Evolutionary conservation across 1,139 yeast species (phyloP).

Genomic region (Candida sp.): DNA sequence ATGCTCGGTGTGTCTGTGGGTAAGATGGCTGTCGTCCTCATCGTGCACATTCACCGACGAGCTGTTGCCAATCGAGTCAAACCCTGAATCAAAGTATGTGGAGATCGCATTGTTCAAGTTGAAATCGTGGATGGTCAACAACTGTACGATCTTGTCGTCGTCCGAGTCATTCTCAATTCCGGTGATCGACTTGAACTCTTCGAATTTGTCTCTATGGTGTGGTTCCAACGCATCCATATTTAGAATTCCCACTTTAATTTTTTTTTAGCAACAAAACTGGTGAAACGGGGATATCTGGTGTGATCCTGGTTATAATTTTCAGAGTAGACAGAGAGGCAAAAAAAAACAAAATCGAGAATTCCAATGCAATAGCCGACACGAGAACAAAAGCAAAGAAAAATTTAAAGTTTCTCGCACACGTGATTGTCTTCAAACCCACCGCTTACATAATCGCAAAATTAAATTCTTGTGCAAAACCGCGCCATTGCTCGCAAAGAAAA

Average conservation of each 20-base stretch:
- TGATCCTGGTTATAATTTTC: not conserved
- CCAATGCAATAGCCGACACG: not conserved
- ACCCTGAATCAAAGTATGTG: constrained; percentile 55
- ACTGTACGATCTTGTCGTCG: constrained; percentile 34
- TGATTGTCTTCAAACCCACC: not conserved
- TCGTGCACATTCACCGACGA: constrained; percentile 21
- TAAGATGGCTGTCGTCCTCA: constrained; percentile 8
- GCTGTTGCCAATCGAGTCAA: constrained; percentile 25
- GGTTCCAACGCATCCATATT: constrained; percentile 5
- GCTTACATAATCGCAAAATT: not conserved
- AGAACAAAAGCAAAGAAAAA: not conserved
- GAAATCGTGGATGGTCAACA: constrained; percentile 49
- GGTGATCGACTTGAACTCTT: constrained; percentile 51
- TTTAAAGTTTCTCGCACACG: not conserved
- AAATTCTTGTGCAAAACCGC: not conserved
- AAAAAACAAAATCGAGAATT: not conserved
- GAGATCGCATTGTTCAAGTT: constrained; percentile 55
- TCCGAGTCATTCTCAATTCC: constrained; percentile 30
- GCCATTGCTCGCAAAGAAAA: too few relatives aligned
- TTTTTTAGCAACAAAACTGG: not conserved
- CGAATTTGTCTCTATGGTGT: constrained; percentile 20
- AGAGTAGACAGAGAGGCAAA: not conserved
- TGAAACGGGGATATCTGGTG: too few relatives aligned
- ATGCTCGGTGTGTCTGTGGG: constrained; percentile 7
- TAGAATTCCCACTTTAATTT: too few relatives aligned